phyloP scores from a whole-genome alignment of 129 eudicot species.

The Calendula officinalis region DNA sequence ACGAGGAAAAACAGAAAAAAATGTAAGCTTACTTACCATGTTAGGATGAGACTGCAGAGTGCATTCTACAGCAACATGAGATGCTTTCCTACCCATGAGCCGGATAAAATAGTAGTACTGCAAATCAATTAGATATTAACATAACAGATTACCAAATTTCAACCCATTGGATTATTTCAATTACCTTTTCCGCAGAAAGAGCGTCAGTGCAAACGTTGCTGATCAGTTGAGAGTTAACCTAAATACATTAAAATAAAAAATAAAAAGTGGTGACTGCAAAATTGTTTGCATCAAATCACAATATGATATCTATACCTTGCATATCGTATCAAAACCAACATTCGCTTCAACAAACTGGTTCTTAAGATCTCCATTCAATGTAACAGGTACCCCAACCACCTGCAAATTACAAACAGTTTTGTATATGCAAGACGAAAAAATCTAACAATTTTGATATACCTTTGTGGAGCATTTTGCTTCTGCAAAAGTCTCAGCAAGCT shows the following conservation, averaged over 20 bases:
- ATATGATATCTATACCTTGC: conserved; percentile 58
- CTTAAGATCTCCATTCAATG: conserved; percentile 94
- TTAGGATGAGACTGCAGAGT: conserved; percentile 98
- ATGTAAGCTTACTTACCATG: conserved; percentile 50
- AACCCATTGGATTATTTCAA: neutral
- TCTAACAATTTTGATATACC: conserved; percentile 41
- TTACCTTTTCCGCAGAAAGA: conserved; percentile 95
- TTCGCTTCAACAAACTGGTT: conserved; percentile 96
- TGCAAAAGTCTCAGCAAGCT: conserved; percentile 98
- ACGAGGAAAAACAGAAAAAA: neutral
- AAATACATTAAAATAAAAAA: too few relatives aligned
- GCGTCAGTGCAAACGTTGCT: conserved; percentile 99
- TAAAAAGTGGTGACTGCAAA: neutral
- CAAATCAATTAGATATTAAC: neutral
- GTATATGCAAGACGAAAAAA: too few relatives aligned
- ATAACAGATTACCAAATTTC: neutral
- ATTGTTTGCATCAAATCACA: neutral
- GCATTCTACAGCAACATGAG: conserved; percentile 98
- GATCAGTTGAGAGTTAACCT: conserved; percentile 95
- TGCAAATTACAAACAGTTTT: conserved; percentile 22
- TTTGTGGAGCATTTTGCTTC: conserved; percentile 90
- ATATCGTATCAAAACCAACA: conserved; percentile 98
- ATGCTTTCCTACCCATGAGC: conserved; percentile 98
- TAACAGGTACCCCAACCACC: conserved; percentile 99
- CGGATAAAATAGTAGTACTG: conserved; percentile 95